Percentiles rank a stretch among this genome's conserved stretches.
Evolutionary conservation across 2,329 filamentous ascomycete genomes (phyloP).

Genomic region (Thermoascus crustaceus): DNA sequence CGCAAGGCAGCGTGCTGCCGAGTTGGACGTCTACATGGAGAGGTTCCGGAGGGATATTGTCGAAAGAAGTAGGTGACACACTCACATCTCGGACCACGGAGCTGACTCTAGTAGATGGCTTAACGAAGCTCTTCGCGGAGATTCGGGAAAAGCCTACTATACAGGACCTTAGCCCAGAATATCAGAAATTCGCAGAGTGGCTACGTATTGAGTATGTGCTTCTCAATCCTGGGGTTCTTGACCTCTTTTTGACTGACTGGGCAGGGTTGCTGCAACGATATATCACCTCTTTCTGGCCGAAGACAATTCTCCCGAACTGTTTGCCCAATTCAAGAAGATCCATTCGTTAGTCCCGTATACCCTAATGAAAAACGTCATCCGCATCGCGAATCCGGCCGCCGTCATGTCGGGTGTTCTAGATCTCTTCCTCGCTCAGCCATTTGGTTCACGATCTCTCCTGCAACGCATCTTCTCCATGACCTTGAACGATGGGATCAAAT

Average conservation of each 20-base stretch:
- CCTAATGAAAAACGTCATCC: slow-evolving; percentile 91
- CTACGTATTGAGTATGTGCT: slow-evolving; percentile 67
- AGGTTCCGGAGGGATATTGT: slow-evolving; percentile 60
- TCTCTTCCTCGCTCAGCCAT: slow-evolving; percentile 90
- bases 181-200: slow-evolving; percentile 98
- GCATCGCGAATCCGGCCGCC: slow-evolving; percentile 88
- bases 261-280: slow-evolving; percentile 78
- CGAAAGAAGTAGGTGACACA: slow-evolving; percentile 54
- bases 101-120: slow-evolving; percentile 51
- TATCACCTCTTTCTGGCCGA: slow-evolving; percentile 97
- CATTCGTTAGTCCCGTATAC: slow-evolving; percentile 92
- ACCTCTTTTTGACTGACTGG: slow-evolving; percentile 11
- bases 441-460: slow-evolving; percentile 79
- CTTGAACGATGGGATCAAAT: slow-evolving; percentile 79
- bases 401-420: slow-evolving; percentile 96
- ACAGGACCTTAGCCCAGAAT: slow-evolving; percentile 81
- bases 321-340: slow-evolving; percentile 86
- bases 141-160: slow-evolving; percentile 87
- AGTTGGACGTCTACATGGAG: slow-evolving; percentile 98
- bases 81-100: slow-evolving; percentile 21
- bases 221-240: not conserved
- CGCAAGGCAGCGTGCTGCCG: slow-evolving; percentile 77
- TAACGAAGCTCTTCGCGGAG: slow-evolving; percentile 87
- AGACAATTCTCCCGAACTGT: slow-evolving; percentile 94
- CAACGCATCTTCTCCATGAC: slow-evolving; percentile 92